Evolutionary conservation across 1,284 basidiomycete genomes (phyloP), one percentile per base, ranked within the genome.

Genomic region (Ganoderma lingzhi): DNA sequence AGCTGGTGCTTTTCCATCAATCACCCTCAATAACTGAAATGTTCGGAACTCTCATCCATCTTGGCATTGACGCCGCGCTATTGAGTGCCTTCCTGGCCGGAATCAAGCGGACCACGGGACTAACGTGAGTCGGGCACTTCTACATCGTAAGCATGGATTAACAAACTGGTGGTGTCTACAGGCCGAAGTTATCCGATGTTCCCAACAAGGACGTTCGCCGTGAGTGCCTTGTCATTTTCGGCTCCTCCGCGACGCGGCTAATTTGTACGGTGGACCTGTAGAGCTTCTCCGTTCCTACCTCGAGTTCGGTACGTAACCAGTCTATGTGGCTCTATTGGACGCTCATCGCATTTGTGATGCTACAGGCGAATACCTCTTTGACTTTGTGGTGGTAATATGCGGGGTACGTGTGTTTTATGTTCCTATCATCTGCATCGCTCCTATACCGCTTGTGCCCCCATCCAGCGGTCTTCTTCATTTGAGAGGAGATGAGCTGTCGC

Each of bases 11-110:
- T 28, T 28, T 12, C 14, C 12, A 28, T 53, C 23, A 28, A 14
- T n/a, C 62, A 96, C 97, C 48, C 87, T 93, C 68, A 96, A 99
- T 86, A 98, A 98, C 90, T 6, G 15, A 61, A 42, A 92, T 92
- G 90, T 82, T 92, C 48, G 88, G 90, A 48, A 81, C 81, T 73
- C 80, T 90, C 80, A 85, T 92, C n/a, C 94, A 91, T 76, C 82
- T 93, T 70, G 89, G 90, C 69, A 79, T 96, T 75, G 94, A 96
- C 76, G 93, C 93, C 6, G 78, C 94, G 61, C 84, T 96, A 73
- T 83, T 96, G 72, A 91, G 88, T 69, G 91, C 92, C 35, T 88
- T 94, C 72, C 86, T 96, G 1, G 94, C 94, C 10, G 94, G 94
- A 14, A 81, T 96, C 70, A 91, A 88, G 78, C 87, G 94, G 37